Conservation (phyloP, 495 filamentous ascomycete genomes). For the Penicillium ucsense region DNA sequence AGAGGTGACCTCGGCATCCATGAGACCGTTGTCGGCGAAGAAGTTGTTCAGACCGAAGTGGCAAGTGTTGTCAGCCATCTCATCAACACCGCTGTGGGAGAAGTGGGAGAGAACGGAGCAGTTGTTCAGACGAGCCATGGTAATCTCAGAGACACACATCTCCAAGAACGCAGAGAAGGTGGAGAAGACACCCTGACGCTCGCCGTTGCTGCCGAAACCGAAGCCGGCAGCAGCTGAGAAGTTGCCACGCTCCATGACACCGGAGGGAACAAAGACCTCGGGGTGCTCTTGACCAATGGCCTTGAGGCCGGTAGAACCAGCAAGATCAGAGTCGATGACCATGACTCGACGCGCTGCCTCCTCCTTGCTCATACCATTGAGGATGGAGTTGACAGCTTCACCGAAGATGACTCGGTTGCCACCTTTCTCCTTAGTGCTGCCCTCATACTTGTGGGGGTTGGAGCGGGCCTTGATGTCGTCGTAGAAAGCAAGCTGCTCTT, state of each 20-base stretch:
- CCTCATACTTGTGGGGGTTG: slow-evolving; percentile 27
- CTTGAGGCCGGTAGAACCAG: slow-evolving; percentile 32
- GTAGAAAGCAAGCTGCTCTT: slow-evolving; percentile 28
- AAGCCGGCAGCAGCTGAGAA: slow-evolving; percentile 33
- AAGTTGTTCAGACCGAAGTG: slow-evolving; percentile 35
- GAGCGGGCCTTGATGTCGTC: slow-evolving; percentile 27
- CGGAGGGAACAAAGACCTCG: slow-evolving; percentile 25
- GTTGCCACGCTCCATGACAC: slow-evolving; percentile 35
- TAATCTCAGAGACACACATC: slow-evolving; percentile 34
- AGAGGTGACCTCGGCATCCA: slow-evolving; percentile 21
- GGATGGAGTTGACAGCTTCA: slow-evolving; percentile 29
- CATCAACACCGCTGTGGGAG: slow-evolving; percentile 32
- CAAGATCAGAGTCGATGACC: slow-evolving; percentile 35
- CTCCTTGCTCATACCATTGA: slow-evolving; percentile 28
- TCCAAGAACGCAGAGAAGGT: slow-evolving; percentile 34
- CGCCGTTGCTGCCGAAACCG: slow-evolving; percentile 29
- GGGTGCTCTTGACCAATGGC: slow-evolving; percentile 24
- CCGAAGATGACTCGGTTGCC: slow-evolving; percentile 29
- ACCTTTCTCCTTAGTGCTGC: slow-evolving; percentile 27
- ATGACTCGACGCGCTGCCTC: slow-evolving; percentile 31
- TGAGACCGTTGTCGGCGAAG: slow-evolving; percentile 33
- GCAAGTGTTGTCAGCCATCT: slow-evolving; percentile 36
- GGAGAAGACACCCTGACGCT: slow-evolving; percentile 32
- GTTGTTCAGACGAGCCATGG: slow-evolving; percentile 32
- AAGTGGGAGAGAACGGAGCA: slow-evolving; percentile 32